A percentile compares a stretch with the other conserved stretches of the same genome.
Evolutionary conservation across 108 stramenopile genomes (phyloP).

Genomic region (Fistulifera pelliculosa): DNA sequence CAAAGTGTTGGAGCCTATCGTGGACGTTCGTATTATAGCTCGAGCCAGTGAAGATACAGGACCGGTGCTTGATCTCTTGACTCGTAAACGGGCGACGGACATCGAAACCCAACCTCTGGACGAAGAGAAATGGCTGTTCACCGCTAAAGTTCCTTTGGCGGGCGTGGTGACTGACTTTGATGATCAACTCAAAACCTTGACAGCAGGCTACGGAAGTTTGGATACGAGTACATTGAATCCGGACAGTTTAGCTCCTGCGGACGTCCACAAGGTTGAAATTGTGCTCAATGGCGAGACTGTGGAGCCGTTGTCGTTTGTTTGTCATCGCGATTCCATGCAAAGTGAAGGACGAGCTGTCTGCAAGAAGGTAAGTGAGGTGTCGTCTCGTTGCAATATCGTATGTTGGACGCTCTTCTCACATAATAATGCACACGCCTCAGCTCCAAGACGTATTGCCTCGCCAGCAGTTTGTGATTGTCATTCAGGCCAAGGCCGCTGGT

Average conservation of each 20-base stretch:
- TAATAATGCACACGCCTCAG: not conserved
- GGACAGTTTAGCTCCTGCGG: slow-evolving; percentile 42
- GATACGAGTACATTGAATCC: slow-evolving; percentile 68
- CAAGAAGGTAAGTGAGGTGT: slow-evolving; percentile 30
- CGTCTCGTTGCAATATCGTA: too few species aligned
- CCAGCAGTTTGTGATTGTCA: slow-evolving; percentile 96
- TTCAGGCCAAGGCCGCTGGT: slow-evolving; percentile 91
- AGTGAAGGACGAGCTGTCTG: slow-evolving; percentile 73
- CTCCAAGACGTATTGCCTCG: slow-evolving; percentile 88
- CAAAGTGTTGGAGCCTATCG: slow-evolving; percentile 77
- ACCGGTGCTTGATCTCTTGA: slow-evolving; percentile 78
- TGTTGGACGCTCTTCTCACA: too few species aligned
- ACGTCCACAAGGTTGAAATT: slow-evolving; percentile 92
- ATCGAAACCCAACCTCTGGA: slow-evolving; percentile 72
- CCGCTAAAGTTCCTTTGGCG: slow-evolving; percentile 82
- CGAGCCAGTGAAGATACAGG: slow-evolving; percentile 73
- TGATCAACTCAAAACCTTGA: slow-evolving; percentile 68
- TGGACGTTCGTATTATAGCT: slow-evolving; percentile 69
- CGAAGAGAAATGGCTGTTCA: slow-evolving; percentile 77
- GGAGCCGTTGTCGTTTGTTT: slow-evolving; percentile 89
- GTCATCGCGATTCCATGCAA: slow-evolving; percentile 73
- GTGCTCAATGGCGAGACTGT: slow-evolving; percentile 87
- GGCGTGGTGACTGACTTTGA: slow-evolving; percentile 77
- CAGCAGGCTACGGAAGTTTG: slow-evolving; percentile 72
- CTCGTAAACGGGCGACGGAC: slow-evolving; percentile 57